A percentile compares a stretch with the other conserved stretches of the same genome.
phyloP scores from a whole-genome alignment of 73 alveolate genomes.

The Tetrahymena borealis region DNA sequence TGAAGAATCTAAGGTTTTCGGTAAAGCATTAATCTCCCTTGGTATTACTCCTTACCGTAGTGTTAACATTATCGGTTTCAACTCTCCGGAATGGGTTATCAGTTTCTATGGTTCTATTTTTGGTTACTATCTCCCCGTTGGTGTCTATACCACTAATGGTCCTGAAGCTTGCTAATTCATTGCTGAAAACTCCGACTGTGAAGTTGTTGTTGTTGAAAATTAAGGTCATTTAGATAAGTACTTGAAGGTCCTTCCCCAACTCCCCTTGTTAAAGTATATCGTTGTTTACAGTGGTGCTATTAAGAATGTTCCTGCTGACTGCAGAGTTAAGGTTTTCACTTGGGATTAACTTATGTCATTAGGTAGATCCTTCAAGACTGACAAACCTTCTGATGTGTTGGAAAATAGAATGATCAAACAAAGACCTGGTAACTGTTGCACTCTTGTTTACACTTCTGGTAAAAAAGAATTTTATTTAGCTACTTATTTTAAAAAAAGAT shows the following conservation, averaged over 20 bases:
- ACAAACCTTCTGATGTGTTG: neutral
- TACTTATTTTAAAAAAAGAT: neutral
- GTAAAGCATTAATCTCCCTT: constrained; percentile 60
- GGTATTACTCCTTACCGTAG: constrained; percentile 54
- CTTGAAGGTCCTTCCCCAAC: constrained; percentile 31
- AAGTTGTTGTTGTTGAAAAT: constrained; percentile 59
- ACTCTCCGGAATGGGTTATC: constrained; percentile 79
- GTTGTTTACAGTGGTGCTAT: constrained; percentile 37
- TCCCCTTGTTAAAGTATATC: constrained; percentile 57
- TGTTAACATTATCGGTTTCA: constrained; percentile 72
- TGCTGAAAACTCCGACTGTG: constrained; percentile 68
- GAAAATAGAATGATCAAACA: constrained; percentile 5
- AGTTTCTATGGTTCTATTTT: constrained; percentile 65
- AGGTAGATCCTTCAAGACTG: constrained; percentile 24
- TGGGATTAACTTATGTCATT: constrained; percentile 62
- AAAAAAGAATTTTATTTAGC: neutral
- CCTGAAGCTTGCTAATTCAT: constrained; percentile 71
- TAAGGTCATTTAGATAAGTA: constrained; percentile 55
- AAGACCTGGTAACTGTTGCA: constrained; percentile 65
- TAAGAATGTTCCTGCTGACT: constrained; percentile 11
- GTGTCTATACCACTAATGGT: constrained; percentile 76
- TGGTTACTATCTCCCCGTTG: constrained; percentile 65
- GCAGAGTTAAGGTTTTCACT: constrained; percentile 36
- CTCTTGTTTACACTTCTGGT: constrained; percentile 73
- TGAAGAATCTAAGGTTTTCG: constrained; percentile 46